Evolutionary conservation across 345 rosid species (phyloP).

Genomic region (Theobroma cacao): DNA sequence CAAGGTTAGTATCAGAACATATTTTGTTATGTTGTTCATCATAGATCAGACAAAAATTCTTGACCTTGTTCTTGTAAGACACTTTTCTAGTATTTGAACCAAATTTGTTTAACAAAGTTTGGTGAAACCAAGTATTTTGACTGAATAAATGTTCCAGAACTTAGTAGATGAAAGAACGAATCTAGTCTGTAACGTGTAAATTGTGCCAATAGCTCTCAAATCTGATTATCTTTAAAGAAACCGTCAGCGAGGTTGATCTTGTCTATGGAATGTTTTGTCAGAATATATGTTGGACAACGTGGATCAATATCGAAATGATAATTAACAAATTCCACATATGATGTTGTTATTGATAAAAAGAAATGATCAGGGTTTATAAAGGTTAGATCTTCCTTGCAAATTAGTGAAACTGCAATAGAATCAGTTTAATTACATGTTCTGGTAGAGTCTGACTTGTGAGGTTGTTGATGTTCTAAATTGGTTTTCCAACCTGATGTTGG

Average conservation of each 20-base stretch:
- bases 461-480: neutral
- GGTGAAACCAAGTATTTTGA: neutral
- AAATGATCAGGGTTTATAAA: neutral
- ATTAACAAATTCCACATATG: neutral
- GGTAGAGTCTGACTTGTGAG: neutral
- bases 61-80: neutral
- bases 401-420: neutral
- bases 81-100: neutral
- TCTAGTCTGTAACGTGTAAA: neutral
- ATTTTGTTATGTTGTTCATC: neutral
- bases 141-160: neutral
- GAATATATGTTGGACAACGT: neutral
- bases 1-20: neutral
- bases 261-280: slow-evolving; percentile 3
- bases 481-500: neutral
- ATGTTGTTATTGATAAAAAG: neutral
- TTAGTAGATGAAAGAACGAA: neutral
- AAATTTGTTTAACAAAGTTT: neutral
- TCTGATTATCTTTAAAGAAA: neutral
- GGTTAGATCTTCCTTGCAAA: neutral
- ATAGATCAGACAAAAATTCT: neutral
- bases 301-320: neutral
- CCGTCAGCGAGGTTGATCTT: neutral
- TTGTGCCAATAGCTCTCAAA: neutral
- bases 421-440: neutral